Evolutionary conservation across 192 early-diverging fungal species (phyloP).

Genomic region (Endogone sp.): DNA sequence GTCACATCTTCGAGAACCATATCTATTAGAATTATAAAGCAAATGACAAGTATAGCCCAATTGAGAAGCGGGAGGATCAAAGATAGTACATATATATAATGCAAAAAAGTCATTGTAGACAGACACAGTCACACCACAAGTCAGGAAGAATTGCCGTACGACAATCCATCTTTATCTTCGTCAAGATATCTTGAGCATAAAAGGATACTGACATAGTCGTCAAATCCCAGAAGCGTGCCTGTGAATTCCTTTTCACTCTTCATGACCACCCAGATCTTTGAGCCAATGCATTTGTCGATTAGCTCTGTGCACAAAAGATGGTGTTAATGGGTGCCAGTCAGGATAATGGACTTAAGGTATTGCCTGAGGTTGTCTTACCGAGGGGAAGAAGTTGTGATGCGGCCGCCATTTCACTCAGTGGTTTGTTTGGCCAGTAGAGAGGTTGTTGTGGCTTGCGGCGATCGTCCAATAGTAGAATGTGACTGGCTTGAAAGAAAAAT

Average conservation of each 20-base stretch:
- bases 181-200: conserved; percentile 4
- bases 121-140: no score
- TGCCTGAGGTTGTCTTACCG: background rate
- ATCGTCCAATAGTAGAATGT: no score
- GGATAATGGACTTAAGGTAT: background rate
- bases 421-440: no score
- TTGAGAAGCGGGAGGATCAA: no score
- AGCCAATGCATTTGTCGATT: conserved; percentile 97
- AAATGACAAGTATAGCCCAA: background rate
- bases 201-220: conserved; percentile 89
- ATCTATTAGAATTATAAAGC: conserved; percentile 43
- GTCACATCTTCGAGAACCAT: conserved; percentile 98
- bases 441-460: no score
- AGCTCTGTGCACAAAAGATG: conserved; percentile 57
- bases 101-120: no score
- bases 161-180: no score
- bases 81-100: no score
- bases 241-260: conserved; percentile 96
- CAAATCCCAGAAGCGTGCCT: conserved; percentile 95
- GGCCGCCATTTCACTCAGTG: no score
- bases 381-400: background rate
- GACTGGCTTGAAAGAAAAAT: no score
- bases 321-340: background rate
- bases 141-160: no score
- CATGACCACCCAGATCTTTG: conserved; percentile 97